Evolutionary conservation across 179 eudicot species (phyloP), one percentile per base, ranked within the genome.

Genomic region (Amaranthus tricolor): DNA sequence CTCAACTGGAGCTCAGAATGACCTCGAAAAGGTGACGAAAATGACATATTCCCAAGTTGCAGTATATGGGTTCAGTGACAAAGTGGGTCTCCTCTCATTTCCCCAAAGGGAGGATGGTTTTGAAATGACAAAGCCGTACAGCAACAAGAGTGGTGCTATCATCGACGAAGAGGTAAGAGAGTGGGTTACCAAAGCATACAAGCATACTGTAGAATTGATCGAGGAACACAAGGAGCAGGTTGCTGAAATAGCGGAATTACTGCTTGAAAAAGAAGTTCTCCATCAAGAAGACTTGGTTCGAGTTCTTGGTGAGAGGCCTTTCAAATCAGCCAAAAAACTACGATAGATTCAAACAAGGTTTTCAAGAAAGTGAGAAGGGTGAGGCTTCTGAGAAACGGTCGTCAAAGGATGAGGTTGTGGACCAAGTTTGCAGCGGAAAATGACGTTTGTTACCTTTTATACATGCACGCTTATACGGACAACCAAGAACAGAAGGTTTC

Each of bases 31-130:
- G 78, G 97, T 90, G 67, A 92, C 97, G 24, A 90, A 90, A 78
- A 88, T 92, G 96, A 88, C 97, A 16, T 92, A 92, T 47, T 96
- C 91, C 52, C 97, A 88, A 82, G 97, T 92, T 10, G 96, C 95
- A 11, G 80, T 88, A 7, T 88, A 92, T 72, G 97, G 97, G 15
- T 92, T 92, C 78, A 92, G 95, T 65, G 93, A 92, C 58, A 92
- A 87, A 81, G 96, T 92, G 40, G 97, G 97, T 15, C 92, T 92
- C 62, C 87, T 92, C 55, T 92, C 97, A 6, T 92, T 89, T 73
- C 97, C 97, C 14, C 92, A 82, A 61, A 86, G 87, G 77, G 96
- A 92, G 0, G 93, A 90, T 54, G 89, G 89, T 19, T 72, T 85
- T 60, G 97, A 86, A 83, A 80, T 86, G 87, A 72, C 77, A 45